Conservation (phyloP, 2,329 filamentous ascomycete genomes). For the Cercospora berteroae region DNA sequence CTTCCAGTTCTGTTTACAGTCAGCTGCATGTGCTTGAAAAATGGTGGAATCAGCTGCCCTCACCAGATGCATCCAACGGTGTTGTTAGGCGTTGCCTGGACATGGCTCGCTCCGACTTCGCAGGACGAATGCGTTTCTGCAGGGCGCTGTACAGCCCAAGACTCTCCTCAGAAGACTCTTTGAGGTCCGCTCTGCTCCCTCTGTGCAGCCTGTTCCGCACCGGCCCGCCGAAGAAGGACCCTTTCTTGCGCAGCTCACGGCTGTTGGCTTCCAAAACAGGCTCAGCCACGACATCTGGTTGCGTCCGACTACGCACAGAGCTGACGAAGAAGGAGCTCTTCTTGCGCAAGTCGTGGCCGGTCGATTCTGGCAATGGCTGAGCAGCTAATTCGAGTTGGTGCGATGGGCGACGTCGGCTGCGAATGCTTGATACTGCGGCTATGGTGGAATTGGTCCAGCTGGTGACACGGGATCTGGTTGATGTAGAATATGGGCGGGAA, state of each 20-base stretch:
- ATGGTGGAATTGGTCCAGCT: conserved; percentile 69
- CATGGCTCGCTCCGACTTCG: conserved; percentile 19
- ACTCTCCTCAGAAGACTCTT: conserved; percentile 49
- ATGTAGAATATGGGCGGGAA: conserved; percentile 25
- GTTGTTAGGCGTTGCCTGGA: neutral
- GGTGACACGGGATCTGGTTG: conserved; percentile 64
- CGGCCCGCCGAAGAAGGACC: conserved; percentile 35
- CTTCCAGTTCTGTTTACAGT: neutral
- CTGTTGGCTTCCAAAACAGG: conserved; percentile 22
- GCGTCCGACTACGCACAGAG: conserved; percentile 30
- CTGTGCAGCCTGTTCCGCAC: conserved; percentile 32
- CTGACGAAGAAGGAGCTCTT: conserved; percentile 35
- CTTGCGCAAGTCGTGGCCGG: conserved; percentile 29
- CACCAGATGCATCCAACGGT: neutral
- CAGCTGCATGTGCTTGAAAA: neutral
- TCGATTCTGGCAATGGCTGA: conserved; percentile 17
- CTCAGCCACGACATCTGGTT: conserved; percentile 30
- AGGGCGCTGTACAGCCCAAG: conserved; percentile 63
- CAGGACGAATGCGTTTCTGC: conserved; percentile 48
- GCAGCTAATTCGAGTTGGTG: neutral
- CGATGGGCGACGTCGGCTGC: conserved; percentile 34
- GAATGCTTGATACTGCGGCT: conserved; percentile 53
- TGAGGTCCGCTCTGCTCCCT: conserved; percentile 31
- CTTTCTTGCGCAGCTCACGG: conserved; percentile 29
- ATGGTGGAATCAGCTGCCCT: neutral